Conservation (phyloP, 257 asterid species). For the Solanum rostratum region DNA sequence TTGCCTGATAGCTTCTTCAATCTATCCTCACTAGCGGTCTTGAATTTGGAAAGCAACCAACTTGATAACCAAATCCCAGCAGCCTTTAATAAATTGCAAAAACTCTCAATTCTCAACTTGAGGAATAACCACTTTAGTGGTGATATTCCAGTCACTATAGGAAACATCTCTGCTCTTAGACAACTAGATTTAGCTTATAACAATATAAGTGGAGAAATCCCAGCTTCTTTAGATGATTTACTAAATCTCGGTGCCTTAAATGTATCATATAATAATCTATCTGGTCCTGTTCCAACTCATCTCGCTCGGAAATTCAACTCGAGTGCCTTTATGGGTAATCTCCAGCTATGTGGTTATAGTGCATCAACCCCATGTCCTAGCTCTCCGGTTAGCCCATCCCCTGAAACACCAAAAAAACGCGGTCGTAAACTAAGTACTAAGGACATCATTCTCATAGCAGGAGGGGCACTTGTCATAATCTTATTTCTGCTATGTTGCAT, state of each 20-base stretch:
- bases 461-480: constrained; percentile 55
- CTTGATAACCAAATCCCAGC: constrained; percentile 11
- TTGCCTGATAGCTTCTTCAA: constrained; percentile 37
- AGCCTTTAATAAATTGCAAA: constrained; percentile 12
- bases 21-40: constrained; percentile 18
- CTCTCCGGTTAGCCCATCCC: constrained; percentile 19
- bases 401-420: constrained; percentile 9
- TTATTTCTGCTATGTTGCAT: constrained; percentile 50
- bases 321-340: constrained; percentile 62
- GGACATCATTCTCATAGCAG: constrained; percentile 66
- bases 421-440: constrained; percentile 42
- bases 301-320: constrained; percentile 57
- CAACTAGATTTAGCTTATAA: constrained; percentile 59
- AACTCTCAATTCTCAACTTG: constrained; percentile 47
- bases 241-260: constrained; percentile 52
- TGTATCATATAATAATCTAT: constrained; percentile 70
- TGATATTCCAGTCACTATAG: constrained; percentile 34
- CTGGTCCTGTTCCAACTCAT: constrained; percentile 55
- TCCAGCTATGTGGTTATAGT: constrained; percentile 66
- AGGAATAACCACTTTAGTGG: constrained; percentile 41
- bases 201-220: constrained; percentile 56
- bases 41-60: constrained; percentile 26
- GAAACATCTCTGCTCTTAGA: constrained; percentile 40
- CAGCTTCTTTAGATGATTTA: constrained; percentile 45
- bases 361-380: constrained; percentile 40